Evolutionary conservation across 495 filamentous ascomycete genomes (phyloP).

Genomic region (Elaphomyces granulatus): DNA sequence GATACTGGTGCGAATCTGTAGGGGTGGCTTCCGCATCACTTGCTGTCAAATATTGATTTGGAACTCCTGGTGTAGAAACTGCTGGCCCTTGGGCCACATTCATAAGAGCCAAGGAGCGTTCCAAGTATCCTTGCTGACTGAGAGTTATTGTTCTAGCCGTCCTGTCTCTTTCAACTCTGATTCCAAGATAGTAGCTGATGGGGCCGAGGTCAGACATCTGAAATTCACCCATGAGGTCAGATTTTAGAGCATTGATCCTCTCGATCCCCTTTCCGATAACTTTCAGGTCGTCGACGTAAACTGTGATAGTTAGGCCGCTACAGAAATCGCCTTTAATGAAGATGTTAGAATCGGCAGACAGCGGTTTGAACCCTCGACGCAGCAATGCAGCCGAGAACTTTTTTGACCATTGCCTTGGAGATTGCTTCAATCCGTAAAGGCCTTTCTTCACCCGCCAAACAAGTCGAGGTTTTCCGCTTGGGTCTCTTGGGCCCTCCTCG

Average conservation of each 20-base stretch:
- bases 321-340: too few relatives aligned
- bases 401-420: conserved; percentile 22
- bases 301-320: conserved; percentile 14
- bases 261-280: conserved; percentile 11
- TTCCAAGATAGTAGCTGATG: conserved; percentile 22
- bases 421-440: conserved; percentile 30
- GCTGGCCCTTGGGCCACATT: conserved; percentile 5
- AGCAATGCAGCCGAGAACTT: conserved; percentile 19
- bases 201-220: conserved; percentile 19
- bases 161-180: conserved; percentile 12
- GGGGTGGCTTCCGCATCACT: conserved; percentile 7
- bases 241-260: conserved; percentile 18
- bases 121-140: conserved; percentile 13
- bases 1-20: conserved; percentile 7
- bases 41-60: too few relatives aligned
- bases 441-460: too few relatives aligned
- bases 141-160: conserved; percentile 11
- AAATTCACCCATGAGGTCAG: conserved; percentile 13
- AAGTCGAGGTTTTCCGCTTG: too few relatives aligned
- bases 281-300: conserved; percentile 24
- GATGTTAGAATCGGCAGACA: conserved; percentile 13
- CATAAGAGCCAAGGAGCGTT: conserved; percentile 10
- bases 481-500: too few relatives aligned
- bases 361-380: conserved; percentile 12
- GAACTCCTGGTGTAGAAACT: conserved; percentile 7